Base-by-base conservation (phyloP, 495 filamentous ascomycete species). In the Hyphodiscus hymeniophilus region DNA sequence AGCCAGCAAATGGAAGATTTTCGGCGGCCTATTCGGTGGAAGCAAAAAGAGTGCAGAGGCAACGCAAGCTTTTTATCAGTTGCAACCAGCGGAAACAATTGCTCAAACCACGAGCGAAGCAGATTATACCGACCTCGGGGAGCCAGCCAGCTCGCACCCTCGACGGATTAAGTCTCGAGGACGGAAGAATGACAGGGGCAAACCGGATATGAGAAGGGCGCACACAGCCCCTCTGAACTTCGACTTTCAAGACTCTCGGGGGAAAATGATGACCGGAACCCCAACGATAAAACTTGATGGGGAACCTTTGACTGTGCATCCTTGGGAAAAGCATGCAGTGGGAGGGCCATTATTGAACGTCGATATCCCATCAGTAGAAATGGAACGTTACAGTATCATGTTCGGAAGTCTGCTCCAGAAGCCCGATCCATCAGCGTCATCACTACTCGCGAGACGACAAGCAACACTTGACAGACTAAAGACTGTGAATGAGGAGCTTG, bases 311-410 rank as follows among this genome's bases (percentile, higher is more conserved):
- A 42, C 35, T 16, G 43, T 48, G 15, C 34, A 36, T 39, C 31
- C 39, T 13, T 10, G 32, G 20, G n/a, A 42, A 26, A 42, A 32
- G 31, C 22, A 16, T 21, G 13, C 8, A 6, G 4, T 43, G 17
- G 35, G 38, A 3, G 43, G 44, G 28, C 56, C 36, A 26, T 58
- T 75, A 12, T 66, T 97, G 28, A 73, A 88, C 46, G 76, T 96
- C 6, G 79, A 92, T 28, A 94, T 97, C 31, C 91, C 91, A 0
- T 71, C 74, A 28, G 73, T 86, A 33, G 71, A 87, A 42, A 72
- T 97, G 72, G 91, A 95, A 60, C 72, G 91, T 18, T 97, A 95
- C 53, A 94, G 87, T 49, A 77, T 97, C 42, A 96, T 97, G 91
- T 97, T 97, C 63, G 77, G 82, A 38, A 80, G 75, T 35, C 73